These are phyloP conservation scores for Gyromitra esculenta DNA, from an alignment of 2,329 filamentous ascomycete species.

Conservation along the genomic window DNA sequence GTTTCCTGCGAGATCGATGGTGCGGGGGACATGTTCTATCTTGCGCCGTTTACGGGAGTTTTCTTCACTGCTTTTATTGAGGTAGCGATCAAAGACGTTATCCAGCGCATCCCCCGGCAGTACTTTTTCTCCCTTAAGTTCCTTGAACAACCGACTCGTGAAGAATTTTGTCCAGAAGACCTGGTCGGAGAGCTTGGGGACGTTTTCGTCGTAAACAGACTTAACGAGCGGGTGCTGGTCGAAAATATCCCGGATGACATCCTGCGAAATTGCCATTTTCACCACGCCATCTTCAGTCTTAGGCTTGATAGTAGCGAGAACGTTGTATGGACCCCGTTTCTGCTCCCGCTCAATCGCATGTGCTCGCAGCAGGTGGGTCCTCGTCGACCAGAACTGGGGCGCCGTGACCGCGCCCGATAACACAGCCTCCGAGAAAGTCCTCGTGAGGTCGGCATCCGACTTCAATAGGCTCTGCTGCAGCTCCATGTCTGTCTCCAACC, in stretches of 20 bases:
- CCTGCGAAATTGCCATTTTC: conserved; percentile 84
- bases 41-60: conserved; percentile 66
- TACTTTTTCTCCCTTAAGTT: conserved; percentile 87
- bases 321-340: conserved; percentile 89
- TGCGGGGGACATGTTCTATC: conserved; percentile 78
- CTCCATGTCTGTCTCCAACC: conserved; percentile 78
- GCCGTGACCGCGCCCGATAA: conserved; percentile 85
- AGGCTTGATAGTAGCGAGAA: conserved; percentile 87
- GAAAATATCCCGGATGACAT: conserved; percentile 93
- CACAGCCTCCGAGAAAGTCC: conserved; percentile 87
- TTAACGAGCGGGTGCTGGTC: conserved; percentile 90
- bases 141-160: conserved; percentile 87
- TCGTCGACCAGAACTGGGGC: conserved; percentile 91
- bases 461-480: conserved; percentile 90
- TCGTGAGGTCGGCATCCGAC: conserved; percentile 76
- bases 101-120: conserved; percentile 80
- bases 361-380: conserved; percentile 83
- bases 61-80: conserved; percentile 73
- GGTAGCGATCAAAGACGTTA: conserved; percentile 83
- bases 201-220: conserved; percentile 90
- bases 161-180: conserved; percentile 97
- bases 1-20: conserved; percentile 92
- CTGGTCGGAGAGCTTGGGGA: conserved; percentile 79
- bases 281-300: conserved; percentile 77
- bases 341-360: conserved; percentile 90